A percentile compares a stretch with the other conserved stretches of the same genome.
phyloP scores from a whole-genome alignment of 192 early-diverging fungal species.

The Entomortierella parvispora region DNA sequence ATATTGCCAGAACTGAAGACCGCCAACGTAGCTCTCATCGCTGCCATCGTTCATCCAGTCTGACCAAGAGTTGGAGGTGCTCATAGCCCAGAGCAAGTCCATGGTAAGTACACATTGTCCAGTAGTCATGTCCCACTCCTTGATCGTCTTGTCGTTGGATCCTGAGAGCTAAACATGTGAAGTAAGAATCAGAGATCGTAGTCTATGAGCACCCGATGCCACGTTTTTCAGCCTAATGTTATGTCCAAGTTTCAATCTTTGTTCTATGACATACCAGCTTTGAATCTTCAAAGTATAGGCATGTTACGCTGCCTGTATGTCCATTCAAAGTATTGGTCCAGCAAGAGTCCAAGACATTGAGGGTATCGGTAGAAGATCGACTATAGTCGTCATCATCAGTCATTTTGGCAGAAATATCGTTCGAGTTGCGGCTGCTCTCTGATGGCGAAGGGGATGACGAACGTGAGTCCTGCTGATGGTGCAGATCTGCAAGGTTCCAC shows the following conservation, averaged over 20 bases:
- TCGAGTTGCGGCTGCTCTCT: slow-evolving; percentile 27
- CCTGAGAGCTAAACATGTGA: slow-evolving; percentile 82
- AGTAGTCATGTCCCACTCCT: slow-evolving; percentile 81
- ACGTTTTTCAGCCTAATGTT: too few relatives aligned
- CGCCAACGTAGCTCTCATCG: slow-evolving; percentile 68
- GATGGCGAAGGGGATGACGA: slow-evolving; percentile 41
- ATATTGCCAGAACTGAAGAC: slow-evolving; percentile 78
- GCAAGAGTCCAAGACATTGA: slow-evolving; percentile 35
- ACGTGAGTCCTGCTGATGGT: slow-evolving; percentile 27
- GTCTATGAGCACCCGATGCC: not conserved
- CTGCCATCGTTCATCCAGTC: slow-evolving; percentile 36
- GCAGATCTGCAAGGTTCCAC: slow-evolving; percentile 40
- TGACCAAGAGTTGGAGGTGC: slow-evolving; percentile 31
- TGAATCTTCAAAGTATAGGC: slow-evolving; percentile 64
- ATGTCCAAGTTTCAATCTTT: too few relatives aligned
- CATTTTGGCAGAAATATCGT: slow-evolving; percentile 21
- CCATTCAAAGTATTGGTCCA: slow-evolving; percentile 56
- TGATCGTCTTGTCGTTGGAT: slow-evolving; percentile 79
- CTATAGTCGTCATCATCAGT: slow-evolving; percentile 31
- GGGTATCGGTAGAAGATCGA: slow-evolving; percentile 27
- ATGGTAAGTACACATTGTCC: slow-evolving; percentile 71
- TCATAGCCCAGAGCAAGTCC: slow-evolving; percentile 76
- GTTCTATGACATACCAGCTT: slow-evolving; percentile 57
- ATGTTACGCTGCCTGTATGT: slow-evolving; percentile 58
- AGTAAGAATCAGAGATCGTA: too few relatives aligned